Evolutionary conservation across 176 grass and related monocot species (phyloP).

Genomic region (Oryza meridionalis): DNA sequence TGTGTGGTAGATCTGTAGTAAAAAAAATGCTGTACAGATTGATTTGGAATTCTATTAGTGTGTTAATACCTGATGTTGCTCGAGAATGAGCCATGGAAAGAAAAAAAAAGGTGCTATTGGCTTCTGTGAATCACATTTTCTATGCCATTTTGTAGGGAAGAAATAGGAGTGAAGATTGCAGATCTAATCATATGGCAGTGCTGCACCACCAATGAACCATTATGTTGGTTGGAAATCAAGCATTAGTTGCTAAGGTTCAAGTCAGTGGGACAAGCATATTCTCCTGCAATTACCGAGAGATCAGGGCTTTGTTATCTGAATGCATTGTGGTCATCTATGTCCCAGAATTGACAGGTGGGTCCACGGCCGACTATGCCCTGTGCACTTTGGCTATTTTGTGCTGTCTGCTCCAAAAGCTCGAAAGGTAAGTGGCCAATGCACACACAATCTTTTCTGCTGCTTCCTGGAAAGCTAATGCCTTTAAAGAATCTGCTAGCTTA

Average conservation of each 20-base stretch:
- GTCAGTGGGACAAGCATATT: conserved; percentile 56
- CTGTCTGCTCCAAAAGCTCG: neutral
- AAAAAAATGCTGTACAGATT: conserved; percentile 29
- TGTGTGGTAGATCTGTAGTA: conserved; percentile 18
- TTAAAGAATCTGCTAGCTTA: conserved; percentile 20
- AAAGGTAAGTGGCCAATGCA: neutral
- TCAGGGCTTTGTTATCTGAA: conserved; percentile 19
- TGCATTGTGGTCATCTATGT: conserved; percentile 1
- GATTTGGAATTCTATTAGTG: conserved; percentile 2
- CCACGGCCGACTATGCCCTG: conserved; percentile 21
- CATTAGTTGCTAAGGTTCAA: conserved; percentile 40
- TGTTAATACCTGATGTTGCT: conserved; percentile 14
- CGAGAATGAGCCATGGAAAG: conserved; percentile 9
- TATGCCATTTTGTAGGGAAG: conserved; percentile 6
- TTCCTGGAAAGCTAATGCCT: neutral
- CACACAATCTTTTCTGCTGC: conserved; percentile 6
- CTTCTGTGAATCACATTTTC: conserved; percentile 1
- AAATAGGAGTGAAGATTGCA: conserved; percentile 13
- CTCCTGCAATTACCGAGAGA: conserved; percentile 38
- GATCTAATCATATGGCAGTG: conserved; percentile 40
- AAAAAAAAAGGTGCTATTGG: conserved; percentile 2
- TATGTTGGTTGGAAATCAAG: conserved; percentile 33
- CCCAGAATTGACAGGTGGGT: conserved; percentile 21
- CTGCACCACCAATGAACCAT: conserved; percentile 17
- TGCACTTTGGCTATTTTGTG: conserved; percentile 10